phyloP scores from a whole-genome alignment of 768 basidiomycete species.

The Pisolithus orientalis region DNA sequence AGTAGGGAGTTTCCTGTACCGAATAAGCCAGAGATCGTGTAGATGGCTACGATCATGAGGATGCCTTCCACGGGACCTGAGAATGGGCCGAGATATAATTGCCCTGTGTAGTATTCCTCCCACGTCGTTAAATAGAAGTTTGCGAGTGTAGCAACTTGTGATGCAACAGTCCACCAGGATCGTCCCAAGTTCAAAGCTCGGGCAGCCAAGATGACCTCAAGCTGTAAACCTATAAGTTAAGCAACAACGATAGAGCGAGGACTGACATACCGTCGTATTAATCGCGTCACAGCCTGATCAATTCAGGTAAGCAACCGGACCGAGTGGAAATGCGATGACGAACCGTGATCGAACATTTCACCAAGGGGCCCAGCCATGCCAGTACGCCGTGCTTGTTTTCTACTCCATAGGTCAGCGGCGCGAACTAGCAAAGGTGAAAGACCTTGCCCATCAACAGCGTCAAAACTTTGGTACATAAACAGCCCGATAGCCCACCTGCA shows the following conservation, averaged over 20 bases:
- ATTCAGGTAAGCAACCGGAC: neutral
- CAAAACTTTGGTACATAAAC: constrained; percentile 87
- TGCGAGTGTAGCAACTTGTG: constrained; percentile 62
- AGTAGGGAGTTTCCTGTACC: constrained; percentile 35
- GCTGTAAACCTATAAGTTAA: constrained; percentile 34
- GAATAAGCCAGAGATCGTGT: constrained; percentile 68
- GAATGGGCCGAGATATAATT: constrained; percentile 86
- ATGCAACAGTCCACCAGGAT: constrained; percentile 96
- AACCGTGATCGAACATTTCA: constrained; percentile 98
- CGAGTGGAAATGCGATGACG: constrained; percentile 7
- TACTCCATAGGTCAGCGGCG: constrained; percentile 21
- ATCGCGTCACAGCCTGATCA: constrained; percentile 79
- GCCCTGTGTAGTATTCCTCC: constrained; percentile 88
- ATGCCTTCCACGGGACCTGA: constrained; percentile 98
- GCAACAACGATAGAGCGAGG: neutral
- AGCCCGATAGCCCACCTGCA: constrained; percentile 80
- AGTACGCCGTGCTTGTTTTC: constrained; percentile 92
- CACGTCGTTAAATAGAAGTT: constrained; percentile 74
- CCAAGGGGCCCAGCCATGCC: constrained; percentile 98
- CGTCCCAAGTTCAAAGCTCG: constrained; percentile 87
- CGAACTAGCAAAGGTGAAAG: constrained; percentile 9
- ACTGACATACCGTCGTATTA: constrained; percentile 73
- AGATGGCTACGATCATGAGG: constrained; percentile 74
- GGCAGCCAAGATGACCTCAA: constrained; percentile 78
- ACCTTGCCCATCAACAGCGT: constrained; percentile 81